phyloP scores from a whole-genome alignment of 2,329 filamentous ascomycete species.

The Blastomyces parvus region DNA sequence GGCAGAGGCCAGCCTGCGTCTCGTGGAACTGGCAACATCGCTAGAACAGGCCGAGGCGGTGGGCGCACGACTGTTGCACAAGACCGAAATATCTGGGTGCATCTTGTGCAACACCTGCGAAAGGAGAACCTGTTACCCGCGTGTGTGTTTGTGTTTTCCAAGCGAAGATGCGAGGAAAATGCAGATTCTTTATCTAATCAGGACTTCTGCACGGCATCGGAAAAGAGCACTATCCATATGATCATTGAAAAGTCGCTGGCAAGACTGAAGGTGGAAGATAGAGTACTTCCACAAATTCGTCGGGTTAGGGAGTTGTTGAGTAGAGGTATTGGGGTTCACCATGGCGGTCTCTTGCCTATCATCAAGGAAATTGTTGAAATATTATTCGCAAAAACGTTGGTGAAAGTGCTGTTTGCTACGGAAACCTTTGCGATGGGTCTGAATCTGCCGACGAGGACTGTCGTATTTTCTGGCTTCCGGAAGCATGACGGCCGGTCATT shows the following conservation, averaged over 20 bases:
- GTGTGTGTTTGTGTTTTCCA: conserved; percentile 98
- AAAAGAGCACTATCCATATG: conserved; percentile 97
- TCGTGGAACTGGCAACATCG: conserved; percentile 72
- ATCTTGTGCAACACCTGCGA: conserved; percentile 81
- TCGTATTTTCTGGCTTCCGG: conserved; percentile 93
- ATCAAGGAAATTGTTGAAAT: conserved; percentile 98
- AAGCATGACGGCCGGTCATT: conserved; percentile 94
- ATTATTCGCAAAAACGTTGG: conserved; percentile 83
- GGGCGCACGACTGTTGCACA: conserved; percentile 84
- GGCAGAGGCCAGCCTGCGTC: conserved; percentile 46
- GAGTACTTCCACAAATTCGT: conserved; percentile 82
- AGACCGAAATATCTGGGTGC: conserved; percentile 94
- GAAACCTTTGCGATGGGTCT: conserved; percentile 98
- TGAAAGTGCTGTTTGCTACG: conserved; percentile 94
- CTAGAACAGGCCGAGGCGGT: conserved; percentile 71
- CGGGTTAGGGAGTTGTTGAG: conserved; percentile 75
- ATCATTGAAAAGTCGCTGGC: conserved; percentile 92
- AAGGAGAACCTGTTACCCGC: conserved; percentile 81
- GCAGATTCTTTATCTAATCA: conserved; percentile 90
- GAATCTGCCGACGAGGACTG: conserved; percentile 88
- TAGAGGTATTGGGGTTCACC: conserved; percentile 89
- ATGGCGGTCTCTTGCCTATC: conserved; percentile 87
- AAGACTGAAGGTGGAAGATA: conserved; percentile 80
- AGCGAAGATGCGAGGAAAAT: conserved; percentile 94
- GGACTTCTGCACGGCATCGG: conserved; percentile 83